Base-by-base conservation (phyloP, 495 filamentous ascomycete genomes). In the Physcia stellaris region DNA sequence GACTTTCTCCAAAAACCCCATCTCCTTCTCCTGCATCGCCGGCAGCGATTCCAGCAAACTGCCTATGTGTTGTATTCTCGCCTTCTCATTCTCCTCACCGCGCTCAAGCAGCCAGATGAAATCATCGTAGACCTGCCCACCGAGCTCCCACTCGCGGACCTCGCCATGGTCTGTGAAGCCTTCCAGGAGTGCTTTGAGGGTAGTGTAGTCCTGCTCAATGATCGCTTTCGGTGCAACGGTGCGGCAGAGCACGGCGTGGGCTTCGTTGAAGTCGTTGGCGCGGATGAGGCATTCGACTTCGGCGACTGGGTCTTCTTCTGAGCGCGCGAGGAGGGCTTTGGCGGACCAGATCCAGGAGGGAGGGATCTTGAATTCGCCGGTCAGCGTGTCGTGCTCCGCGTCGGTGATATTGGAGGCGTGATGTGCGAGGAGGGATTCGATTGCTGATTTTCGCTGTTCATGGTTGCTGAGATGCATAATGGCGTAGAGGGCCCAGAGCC, bases 271-370 rank as follows among this genome's bases (percentile, higher is more conserved):
- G 37, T 83, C 71, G 32, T 68, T 70, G 6, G 82, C 88, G 35
- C 72, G 71, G 42, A 95, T 68, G 3, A 94, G 71, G 41, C 75
- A 83, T 30, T 77, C 66, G 4, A 85, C 77, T 51, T 93, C 81
- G 31, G 67, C 65, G 15, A 59, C 61, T 16, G 77, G 59, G 50
- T 87, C 71, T 21, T 70, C 63, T 40, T 73, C 68, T 41, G 75
- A 67, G 27, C 85, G 75, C 42, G 83, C 84, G 50, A 83, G 71
- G 6, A 92, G 64, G 4, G 87, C 90, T 61, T 86, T 86, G 20
- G 88, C 83, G 38, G 84, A 74, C 74, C 78, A 87, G 45, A 96
- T 68, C 86, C 85, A 93, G 18, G 62, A 48, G 24, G 65, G 66
- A 3, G 86, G 82, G 35, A 96, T 66, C 37, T 76, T 65, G 32